phyloP scores from a whole-genome alignment of 2,329 filamentous ascomycete genomes.

The Neurospora sp. region DNA sequence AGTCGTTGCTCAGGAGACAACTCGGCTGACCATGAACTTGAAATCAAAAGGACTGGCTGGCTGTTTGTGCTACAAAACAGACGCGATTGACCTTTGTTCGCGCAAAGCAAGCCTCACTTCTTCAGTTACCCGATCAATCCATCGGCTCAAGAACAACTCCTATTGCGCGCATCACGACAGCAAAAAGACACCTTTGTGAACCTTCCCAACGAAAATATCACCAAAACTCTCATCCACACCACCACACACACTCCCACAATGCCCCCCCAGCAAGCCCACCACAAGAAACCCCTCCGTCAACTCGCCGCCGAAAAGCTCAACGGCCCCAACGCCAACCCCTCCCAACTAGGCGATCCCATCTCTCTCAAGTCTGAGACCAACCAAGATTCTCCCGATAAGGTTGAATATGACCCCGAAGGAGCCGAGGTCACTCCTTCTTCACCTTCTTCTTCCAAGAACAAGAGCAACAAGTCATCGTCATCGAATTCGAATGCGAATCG shows the following conservation, averaged over 20 bases:
- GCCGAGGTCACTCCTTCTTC: neutral
- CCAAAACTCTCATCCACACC: neutral
- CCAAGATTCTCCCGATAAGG: neutral
- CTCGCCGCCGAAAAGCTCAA: conserved; percentile 14
- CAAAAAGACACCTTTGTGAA: neutral
- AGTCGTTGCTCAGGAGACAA: neutral
- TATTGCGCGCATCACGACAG: neutral
- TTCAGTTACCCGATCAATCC: neutral
- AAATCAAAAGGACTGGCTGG: neutral
- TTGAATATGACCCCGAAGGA: neutral
- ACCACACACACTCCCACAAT: neutral
- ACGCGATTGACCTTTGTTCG: neutral
- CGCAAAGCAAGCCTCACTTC: neutral
- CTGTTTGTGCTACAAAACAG: neutral
- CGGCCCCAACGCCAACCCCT: conserved; percentile 16
- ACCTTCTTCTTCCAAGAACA: neutral
- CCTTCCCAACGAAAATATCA: neutral
- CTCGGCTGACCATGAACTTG: neutral
- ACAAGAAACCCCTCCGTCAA: conserved; percentile 16
- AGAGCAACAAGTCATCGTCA: neutral
- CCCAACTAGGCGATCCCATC: conserved; percentile 17
- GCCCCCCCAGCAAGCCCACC: neutral
- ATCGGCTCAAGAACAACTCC: neutral
- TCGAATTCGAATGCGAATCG: neutral
- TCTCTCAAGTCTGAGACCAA: conserved; percentile 16